Evolutionary conservation across 306 rosid species (phyloP), one percentile per base, ranked within the genome.

Genomic region (Casuarina cunninghamiana): DNA sequence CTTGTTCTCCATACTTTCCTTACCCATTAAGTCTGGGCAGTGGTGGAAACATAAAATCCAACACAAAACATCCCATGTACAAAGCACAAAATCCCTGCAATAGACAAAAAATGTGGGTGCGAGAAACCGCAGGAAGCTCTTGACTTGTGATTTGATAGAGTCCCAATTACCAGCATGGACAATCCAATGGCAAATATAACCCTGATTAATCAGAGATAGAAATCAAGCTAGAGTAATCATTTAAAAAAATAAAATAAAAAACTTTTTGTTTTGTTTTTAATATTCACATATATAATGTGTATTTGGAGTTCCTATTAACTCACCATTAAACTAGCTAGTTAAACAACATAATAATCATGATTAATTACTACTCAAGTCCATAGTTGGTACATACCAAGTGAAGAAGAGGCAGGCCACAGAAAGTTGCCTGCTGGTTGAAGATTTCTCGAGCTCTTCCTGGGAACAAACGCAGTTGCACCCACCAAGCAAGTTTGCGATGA

Each of bases 31-130:
- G 26, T 0, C 86, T 75, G 54, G 54, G 93, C 87, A 86, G 96
- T 87, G 87, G 88, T 73, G 83, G 91, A 81, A 80, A 95, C 86
- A 86, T 91, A 95, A 85, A 87, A 95, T 15, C 89, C 91, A 60
- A 95, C 88, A 77, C 74, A 78, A 80, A 95, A 87, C 57, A 93
- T 74, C 50, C 80, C 96, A 90, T 95, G 99, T 81, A 93, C 91
- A 79, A 96, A 93, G 74, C 99, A 93, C 71, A 81, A 63, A 72
- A 96, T 91, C 10, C 99, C 99, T 66, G 97, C 99, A n/a, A 95
- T 93, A 10, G 99, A 95, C 45, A 95, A 90, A 67, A 95, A 91
- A 61, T 95, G 99, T 72, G 93, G 96, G 89, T 93, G 98, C 61
- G 96, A 81, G 77, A 95, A 85, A 35, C 99, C 99, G 81, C 99